Evolutionary conservation across 192 early-diverging fungal species (phyloP).

Genomic region (Podila epigama): DNA sequence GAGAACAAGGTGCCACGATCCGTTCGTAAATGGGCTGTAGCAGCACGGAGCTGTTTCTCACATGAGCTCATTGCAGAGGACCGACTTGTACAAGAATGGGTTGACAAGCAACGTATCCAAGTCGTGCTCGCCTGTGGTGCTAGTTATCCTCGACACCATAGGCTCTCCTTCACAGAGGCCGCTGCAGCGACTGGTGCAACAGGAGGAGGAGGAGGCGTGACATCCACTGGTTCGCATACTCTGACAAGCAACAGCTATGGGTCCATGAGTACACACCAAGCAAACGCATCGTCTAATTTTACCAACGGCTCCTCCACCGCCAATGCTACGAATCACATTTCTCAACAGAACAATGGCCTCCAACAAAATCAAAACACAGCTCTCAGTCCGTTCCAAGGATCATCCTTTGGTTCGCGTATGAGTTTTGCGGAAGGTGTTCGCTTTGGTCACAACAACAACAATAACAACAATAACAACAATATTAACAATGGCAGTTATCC

Average conservation of each 20-base stretch:
- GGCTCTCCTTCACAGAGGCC: not conserved
- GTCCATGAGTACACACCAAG: not conserved
- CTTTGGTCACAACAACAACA: not conserved
- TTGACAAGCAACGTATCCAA: constrained; percentile 39
- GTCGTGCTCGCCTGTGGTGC: constrained; percentile 18
- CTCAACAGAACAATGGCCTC: constrained; percentile 4
- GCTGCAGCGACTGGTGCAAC: too few relatives aligned
- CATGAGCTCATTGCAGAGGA: constrained; percentile 34
- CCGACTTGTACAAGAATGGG: constrained; percentile 26
- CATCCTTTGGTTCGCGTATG: not conserved
- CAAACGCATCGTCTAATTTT: not conserved
- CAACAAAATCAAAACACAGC: not conserved
- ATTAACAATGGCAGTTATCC: not conserved
- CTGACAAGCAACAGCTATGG: not conserved
- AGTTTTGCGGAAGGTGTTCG: not conserved
- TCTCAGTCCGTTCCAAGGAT: not conserved
- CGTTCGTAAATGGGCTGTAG: constrained; percentile 35
- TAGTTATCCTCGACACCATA: not conserved
- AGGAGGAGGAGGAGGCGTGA: not conserved
- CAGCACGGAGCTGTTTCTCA: constrained; percentile 25
- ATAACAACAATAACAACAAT: not conserved
- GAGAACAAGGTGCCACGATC: constrained; percentile 40
- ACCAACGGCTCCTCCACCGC: not conserved
- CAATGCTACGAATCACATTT: not conserved
- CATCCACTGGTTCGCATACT: not conserved